phyloP scores from a whole-genome alignment of 805 yeast species.

The Candida oleophila region DNA sequence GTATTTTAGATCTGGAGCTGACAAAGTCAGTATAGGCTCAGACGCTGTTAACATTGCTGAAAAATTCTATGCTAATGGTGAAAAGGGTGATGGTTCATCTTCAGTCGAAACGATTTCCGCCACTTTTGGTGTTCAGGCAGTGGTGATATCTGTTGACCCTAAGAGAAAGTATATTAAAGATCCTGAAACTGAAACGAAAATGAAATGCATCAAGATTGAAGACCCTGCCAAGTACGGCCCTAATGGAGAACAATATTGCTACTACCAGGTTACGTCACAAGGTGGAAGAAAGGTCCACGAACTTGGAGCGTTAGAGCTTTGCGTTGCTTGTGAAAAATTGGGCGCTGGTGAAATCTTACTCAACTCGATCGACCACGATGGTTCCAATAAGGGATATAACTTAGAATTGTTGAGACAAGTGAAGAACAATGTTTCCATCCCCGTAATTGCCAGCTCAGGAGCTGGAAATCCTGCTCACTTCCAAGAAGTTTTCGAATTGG shows the following conservation, averaged over 20 bases:
- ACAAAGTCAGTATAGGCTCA: slow-evolving; percentile 95
- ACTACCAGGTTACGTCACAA: slow-evolving; percentile 93
- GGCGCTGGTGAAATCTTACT: slow-evolving; percentile 96
- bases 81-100: slow-evolving; percentile 63
- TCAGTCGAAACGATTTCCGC: slow-evolving; percentile 93
- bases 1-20: slow-evolving; percentile 96
- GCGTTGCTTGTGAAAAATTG: slow-evolving; percentile 81
- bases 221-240: slow-evolving; percentile 62
- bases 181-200: slow-evolving; percentile 54
- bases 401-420: slow-evolving; percentile 79
- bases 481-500: slow-evolving; percentile 71
- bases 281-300: slow-evolving; percentile 91
- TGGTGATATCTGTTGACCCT: slow-evolving; percentile 97
- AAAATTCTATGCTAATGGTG: slow-evolving; percentile 60
- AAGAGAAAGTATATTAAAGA: slow-evolving; percentile 73
- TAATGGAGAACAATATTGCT: slow-evolving; percentile 83
- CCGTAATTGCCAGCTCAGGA: slow-evolving; percentile 97
- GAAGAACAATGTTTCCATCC: slow-evolving; percentile 74
- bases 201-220: slow-evolving; percentile 61
- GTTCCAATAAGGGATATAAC: slow-evolving; percentile 92
- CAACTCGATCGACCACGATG: slow-evolving; percentile 96
- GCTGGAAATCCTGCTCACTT: slow-evolving; percentile 95
- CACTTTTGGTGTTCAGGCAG: slow-evolving; percentile 96
- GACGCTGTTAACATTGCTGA: slow-evolving; percentile 96
- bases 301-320: slow-evolving; percentile 87